Evolutionary conservation across 176 grass and related monocot species (phyloP).

Genomic region (Eragrostis curvula): DNA sequence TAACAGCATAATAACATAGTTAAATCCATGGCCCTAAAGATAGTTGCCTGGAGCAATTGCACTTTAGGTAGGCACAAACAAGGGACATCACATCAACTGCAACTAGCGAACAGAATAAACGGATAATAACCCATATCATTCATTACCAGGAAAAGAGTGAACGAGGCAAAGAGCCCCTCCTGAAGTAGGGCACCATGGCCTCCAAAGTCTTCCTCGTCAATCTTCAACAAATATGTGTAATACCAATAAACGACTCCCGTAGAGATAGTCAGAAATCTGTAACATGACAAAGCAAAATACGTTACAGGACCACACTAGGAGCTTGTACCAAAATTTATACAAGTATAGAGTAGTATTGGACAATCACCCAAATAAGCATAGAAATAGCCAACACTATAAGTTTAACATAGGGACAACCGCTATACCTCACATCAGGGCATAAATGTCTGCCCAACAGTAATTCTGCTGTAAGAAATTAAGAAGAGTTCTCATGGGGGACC

Average conservation of each 20-base stretch:
- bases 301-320: not conserved
- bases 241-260: slow-evolving; percentile 87
- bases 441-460: not conserved
- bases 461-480: not conserved
- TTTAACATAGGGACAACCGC: not conserved
- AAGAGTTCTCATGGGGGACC: not conserved
- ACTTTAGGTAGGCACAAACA: not conserved
- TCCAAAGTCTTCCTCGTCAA: slow-evolving; percentile 94
- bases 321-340: not conserved
- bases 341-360: not conserved
- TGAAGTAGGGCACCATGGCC: slow-evolving; percentile 84
- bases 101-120: too few relatives aligned
- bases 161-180: slow-evolving; percentile 93
- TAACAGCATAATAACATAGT: not conserved
- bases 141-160: slow-evolving; percentile 91
- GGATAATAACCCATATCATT: not conserved
- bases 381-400: not conserved
- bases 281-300: not conserved
- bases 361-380: not conserved
- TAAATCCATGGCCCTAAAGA: not conserved
- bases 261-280: slow-evolving; percentile 80
- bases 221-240: slow-evolving; percentile 74
- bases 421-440: not conserved
- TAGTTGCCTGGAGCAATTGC: not conserved
- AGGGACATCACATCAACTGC: not conserved